Conservation (phyloP, 345 rosid genomes). For the Psidium guajava region DNA sequence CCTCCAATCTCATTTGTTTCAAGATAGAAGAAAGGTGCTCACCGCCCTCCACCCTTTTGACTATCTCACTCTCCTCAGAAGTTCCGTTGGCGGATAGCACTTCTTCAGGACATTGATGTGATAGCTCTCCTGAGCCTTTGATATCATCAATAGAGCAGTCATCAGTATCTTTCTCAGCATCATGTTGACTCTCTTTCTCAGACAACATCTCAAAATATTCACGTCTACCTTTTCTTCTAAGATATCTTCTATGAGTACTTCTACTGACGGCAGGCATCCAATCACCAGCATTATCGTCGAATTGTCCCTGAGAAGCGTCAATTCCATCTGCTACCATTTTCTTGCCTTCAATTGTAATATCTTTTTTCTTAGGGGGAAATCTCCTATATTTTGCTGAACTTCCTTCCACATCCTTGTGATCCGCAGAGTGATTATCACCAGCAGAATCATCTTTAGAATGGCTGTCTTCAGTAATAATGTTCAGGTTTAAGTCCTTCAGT, state of each 20-base stretch:
- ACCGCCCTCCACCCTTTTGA: conserved; percentile 10
- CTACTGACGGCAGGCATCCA: conserved; percentile 94
- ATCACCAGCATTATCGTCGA: conserved; percentile 51
- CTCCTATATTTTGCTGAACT: conserved; percentile 30
- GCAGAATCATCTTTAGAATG: conserved; percentile 33
- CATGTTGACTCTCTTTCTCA: conserved; percentile 51
- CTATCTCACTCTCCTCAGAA: conserved; percentile 17
- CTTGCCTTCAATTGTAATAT: conserved; percentile 62
- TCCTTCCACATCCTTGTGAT: conserved; percentile 28
- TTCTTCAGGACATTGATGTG: conserved; percentile 1
- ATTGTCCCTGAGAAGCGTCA: conserved; percentile 78
- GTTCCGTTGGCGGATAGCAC: conserved; percentile 5
- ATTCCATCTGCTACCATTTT: conserved; percentile 81
- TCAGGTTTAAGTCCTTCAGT: conserved; percentile 59
- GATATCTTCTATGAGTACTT: conserved; percentile 73
- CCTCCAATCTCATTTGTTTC: conserved; percentile 64
- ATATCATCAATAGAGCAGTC: conserved; percentile 5
- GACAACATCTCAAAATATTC: conserved; percentile 35
- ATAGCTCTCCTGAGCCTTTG: conserved; percentile 3
- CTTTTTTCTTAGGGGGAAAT: conserved; percentile 47
- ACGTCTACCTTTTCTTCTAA: conserved; percentile 67
- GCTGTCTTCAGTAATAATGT: conserved; percentile 23
- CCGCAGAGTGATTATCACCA: conserved; percentile 28
- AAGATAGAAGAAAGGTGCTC: conserved; percentile 38
- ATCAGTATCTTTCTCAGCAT: conserved; percentile 22